Conservation (phyloP, 1,139 yeast species). For the Nematodospora anomalae region DNA sequence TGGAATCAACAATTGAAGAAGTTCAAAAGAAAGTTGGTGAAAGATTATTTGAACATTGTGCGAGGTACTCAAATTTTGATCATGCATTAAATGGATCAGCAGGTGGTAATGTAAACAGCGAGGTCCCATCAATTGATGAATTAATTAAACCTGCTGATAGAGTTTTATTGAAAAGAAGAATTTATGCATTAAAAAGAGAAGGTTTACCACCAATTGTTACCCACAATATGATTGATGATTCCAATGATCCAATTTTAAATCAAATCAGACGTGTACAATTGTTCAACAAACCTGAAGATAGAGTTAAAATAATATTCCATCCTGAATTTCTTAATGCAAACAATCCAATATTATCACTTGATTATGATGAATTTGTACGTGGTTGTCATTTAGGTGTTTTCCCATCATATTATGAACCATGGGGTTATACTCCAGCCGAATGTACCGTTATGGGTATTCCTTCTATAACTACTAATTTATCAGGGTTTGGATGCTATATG, state of each 20-base stretch:
- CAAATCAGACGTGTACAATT: constrained; percentile 90
- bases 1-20: constrained; percentile 86
- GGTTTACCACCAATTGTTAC: constrained; percentile 94
- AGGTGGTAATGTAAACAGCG: constrained; percentile 53
- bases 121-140: constrained; percentile 68
- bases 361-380: constrained; percentile 95
- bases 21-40: constrained; percentile 87
- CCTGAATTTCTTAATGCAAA: constrained; percentile 95
- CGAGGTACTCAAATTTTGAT: constrained; percentile 64
- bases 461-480: constrained; percentile 92
- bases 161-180: constrained; percentile 87
- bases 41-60: constrained; percentile 87
- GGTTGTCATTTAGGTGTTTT: constrained; percentile 98
- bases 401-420: constrained; percentile 98
- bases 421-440: constrained; percentile 99
- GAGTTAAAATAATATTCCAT: constrained; percentile 95
- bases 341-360: constrained; percentile 89
- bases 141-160: constrained; percentile 85
- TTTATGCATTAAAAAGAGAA: constrained; percentile 86
- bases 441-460: constrained; percentile 99
- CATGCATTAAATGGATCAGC: constrained; percentile 29
- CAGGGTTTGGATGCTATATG: constrained; percentile 99
- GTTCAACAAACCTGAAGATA: constrained; percentile 85
- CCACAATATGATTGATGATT: constrained; percentile 95
- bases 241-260: constrained; percentile 85